Evolutionary conservation across 1,284 basidiomycete species (phyloP).

Genomic region (Sanguinoderma infundibulare): DNA sequence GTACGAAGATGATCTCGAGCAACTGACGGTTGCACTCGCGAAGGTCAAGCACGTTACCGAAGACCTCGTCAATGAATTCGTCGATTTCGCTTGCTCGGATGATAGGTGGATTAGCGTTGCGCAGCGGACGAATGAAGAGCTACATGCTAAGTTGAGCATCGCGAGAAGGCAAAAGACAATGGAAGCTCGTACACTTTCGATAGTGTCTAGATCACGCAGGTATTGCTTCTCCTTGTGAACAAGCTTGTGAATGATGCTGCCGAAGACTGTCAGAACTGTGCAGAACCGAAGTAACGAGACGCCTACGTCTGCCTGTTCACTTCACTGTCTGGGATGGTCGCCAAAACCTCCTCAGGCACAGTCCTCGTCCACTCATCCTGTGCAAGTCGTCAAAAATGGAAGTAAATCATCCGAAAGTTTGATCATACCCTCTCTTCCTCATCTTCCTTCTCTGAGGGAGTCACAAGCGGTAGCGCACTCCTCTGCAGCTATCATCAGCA

Average conservation of each 20-base stretch:
- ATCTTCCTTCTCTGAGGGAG: slow-evolving; percentile 30
- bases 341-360: slow-evolving; percentile 70
- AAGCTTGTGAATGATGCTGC: slow-evolving; percentile 89
- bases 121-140: slow-evolving; percentile 83
- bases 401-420: neutral
- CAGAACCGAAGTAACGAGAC: neutral
- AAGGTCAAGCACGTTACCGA: slow-evolving; percentile 86
- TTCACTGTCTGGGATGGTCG: slow-evolving; percentile 75
- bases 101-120: slow-evolving; percentile 72
- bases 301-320: slow-evolving; percentile 82
- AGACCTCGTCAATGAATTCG: slow-evolving; percentile 85
- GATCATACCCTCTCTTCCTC: slow-evolving; percentile 35
- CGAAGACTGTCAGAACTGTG: neutral
- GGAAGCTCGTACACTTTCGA: slow-evolving; percentile 64
- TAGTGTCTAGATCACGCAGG: slow-evolving; percentile 84
- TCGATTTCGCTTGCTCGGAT: slow-evolving; percentile 72
- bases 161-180: too few relatives aligned
- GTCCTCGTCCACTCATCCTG: slow-evolving; percentile 77
- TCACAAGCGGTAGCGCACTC: slow-evolving; percentile 27
- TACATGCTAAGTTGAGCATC: slow-evolving; percentile 30
- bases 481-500: slow-evolving; percentile 23
- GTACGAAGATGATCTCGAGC: slow-evolving; percentile 84
- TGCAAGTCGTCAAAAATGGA: slow-evolving; percentile 3
- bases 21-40: slow-evolving; percentile 82
- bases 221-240: slow-evolving; percentile 93